Conservation (phyloP, 2,329 filamentous ascomycete genomes). For the Seiridium cupressi region DNA sequence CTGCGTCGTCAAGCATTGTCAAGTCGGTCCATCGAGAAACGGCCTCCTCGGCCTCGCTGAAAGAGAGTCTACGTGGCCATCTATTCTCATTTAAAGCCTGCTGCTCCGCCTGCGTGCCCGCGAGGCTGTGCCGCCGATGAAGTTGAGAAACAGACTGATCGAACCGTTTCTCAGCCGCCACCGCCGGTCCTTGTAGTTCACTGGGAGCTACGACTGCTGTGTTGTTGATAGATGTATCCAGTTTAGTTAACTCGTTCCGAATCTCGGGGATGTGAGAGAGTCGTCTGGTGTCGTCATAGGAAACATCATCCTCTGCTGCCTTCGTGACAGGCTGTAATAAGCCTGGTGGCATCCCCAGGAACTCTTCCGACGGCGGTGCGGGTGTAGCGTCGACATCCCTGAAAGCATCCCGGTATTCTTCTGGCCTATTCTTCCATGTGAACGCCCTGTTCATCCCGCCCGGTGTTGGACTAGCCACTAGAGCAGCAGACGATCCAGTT, state of each 20-base stretch:
- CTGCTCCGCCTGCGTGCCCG: constrained; percentile 28
- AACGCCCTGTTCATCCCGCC: constrained; percentile 49
- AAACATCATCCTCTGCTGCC: constrained; percentile 12
- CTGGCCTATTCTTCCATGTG: constrained; percentile 63
- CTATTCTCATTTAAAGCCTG: constrained; percentile 51
- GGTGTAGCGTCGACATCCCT: constrained; percentile 32
- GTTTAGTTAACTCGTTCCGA: constrained; percentile 28
- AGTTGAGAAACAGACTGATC: constrained; percentile 47
- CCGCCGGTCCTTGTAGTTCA: constrained; percentile 56
- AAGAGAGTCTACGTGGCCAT: constrained; percentile 73
- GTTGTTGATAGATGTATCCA: constrained; percentile 54
- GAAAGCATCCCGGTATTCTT: constrained; percentile 50
- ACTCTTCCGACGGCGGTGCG: constrained; percentile 9
- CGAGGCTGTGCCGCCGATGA: constrained; percentile 61
- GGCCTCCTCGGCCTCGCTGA: constrained; percentile 74
- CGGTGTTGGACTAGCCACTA: constrained; percentile 31
- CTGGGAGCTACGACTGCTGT: constrained; percentile 54
- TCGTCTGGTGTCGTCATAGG: constrained; percentile 19
- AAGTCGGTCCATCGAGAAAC: constrained; percentile 65
- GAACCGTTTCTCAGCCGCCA: constrained; percentile 45
- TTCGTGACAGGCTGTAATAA: not conserved
- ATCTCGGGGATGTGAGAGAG: constrained; percentile 15
- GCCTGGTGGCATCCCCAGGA: not conserved
- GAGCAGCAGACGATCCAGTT: constrained; percentile 32
- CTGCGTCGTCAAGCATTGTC: constrained; percentile 37